Evolutionary conservation across 2,329 filamentous ascomycete species (phyloP).

Genomic region (Curvularia sp.): DNA sequence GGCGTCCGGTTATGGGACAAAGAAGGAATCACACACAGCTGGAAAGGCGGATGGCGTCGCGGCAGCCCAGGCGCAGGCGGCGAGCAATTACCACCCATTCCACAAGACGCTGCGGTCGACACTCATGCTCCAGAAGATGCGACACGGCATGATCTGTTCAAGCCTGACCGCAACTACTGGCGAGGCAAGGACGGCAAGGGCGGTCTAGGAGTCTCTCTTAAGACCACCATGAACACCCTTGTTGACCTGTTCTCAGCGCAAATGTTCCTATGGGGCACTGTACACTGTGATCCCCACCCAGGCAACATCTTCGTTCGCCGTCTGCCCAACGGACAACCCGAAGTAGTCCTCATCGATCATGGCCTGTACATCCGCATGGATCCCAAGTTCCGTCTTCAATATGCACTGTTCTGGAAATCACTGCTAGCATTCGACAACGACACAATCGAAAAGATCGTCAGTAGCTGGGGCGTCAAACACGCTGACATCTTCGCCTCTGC

Average conservation of each 20-base stretch:
- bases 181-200: slow-evolving; percentile 74
- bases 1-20: slow-evolving; percentile 94
- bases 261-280: slow-evolving; percentile 95
- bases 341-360: slow-evolving; percentile 96
- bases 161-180: slow-evolving; percentile 83
- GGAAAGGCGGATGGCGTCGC: slow-evolving; percentile 77
- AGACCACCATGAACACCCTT: slow-evolving; percentile 95
- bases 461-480: slow-evolving; percentile 85
- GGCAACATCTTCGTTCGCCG: slow-evolving; percentile 97
- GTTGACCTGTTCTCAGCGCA: slow-evolving; percentile 95
- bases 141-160: slow-evolving; percentile 66
- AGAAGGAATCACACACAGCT: slow-evolving; percentile 75
- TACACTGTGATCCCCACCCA: slow-evolving; percentile 96
- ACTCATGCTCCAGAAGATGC: slow-evolving; percentile 41
- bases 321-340: slow-evolving; percentile 78
- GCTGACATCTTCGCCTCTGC: slow-evolving; percentile 91
- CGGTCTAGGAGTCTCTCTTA: slow-evolving; percentile 81
- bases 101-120: slow-evolving; percentile 46
- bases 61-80: slow-evolving; percentile 82
- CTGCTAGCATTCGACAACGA: slow-evolving; percentile 92
- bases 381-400: slow-evolving; percentile 82
- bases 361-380: slow-evolving; percentile 94
- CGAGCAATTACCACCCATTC: slow-evolving; percentile 61
- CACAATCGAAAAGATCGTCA: slow-evolving; percentile 75
- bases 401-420: slow-evolving; percentile 90